Evolutionary conservation across 208 protist species (phyloP).

Genomic region (Acanthamoeba lenticulata): DNA sequence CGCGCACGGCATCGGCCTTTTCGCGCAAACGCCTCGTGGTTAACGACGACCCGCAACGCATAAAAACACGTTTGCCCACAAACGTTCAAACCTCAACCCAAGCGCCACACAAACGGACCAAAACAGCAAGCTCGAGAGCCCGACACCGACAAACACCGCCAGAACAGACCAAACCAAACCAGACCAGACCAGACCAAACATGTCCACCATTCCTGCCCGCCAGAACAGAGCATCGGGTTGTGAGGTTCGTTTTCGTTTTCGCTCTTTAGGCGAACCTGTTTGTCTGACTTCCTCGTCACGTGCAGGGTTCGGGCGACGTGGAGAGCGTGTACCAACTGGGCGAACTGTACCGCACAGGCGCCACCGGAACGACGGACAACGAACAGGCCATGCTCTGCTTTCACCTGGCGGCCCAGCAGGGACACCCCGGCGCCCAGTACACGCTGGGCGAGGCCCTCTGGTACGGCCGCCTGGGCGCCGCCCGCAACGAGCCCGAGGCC

Average conservation of each 20-base stretch:
- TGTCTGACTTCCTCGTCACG: not conserved
- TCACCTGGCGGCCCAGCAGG: not conserved
- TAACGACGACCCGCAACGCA: no score
- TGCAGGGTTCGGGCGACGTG: not conserved
- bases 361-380: not conserved
- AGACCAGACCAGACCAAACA: no score
- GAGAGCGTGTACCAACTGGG: not conserved
- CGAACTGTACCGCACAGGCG: not conserved
- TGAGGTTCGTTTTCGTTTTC: not conserved
- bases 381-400: not conserved
- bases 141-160: no score
- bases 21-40: no score
- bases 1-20: no score
- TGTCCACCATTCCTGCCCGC: not conserved
- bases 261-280: not conserved
- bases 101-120: no score
- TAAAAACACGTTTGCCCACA: no score
- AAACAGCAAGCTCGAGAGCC: no score
- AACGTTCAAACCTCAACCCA: no score
- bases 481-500: not conserved
- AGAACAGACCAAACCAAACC: not conserved
- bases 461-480: not conserved
- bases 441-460: not conserved
- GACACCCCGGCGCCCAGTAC: not conserved
- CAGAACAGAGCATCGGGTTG: not conserved